phyloP scores from a whole-genome alignment of 208 protist genomes.

The Leptomonas seymouri region DNA sequence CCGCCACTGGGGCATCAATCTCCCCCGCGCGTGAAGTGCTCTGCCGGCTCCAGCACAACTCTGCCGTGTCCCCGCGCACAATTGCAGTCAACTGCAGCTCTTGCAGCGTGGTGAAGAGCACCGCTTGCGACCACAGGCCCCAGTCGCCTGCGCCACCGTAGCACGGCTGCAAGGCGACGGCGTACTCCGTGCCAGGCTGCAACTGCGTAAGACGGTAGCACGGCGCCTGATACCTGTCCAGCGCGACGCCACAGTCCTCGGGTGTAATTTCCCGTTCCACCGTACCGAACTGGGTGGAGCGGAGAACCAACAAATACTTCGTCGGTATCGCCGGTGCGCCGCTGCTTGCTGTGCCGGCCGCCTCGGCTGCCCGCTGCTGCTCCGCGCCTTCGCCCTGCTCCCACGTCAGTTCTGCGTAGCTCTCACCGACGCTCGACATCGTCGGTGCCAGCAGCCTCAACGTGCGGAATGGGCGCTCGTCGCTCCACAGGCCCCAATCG shows the following conservation, averaged over 20 bases:
- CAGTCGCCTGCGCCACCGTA: conserved; percentile 78
- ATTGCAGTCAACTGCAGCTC: conserved; percentile 49
- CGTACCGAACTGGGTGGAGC: conserved; percentile 26
- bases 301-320: conserved; percentile 37
- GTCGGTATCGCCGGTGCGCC: conserved; percentile 24
- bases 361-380: conserved; percentile 26
- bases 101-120: conserved; percentile 66
- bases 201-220: conserved; percentile 70
- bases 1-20: conserved; percentile 7
- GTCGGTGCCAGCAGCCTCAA: conserved; percentile 51
- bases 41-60: conserved; percentile 38
- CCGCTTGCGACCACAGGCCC: conserved; percentile 81
- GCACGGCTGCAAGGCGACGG: conserved; percentile 83
- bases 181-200: conserved; percentile 68
- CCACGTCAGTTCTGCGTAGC: conserved; percentile 77
- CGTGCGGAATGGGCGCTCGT: conserved; percentile 77
- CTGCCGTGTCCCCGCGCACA: conserved; percentile 38
- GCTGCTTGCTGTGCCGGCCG: neutral
- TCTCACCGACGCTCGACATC: conserved; percentile 69
- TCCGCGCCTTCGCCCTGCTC: conserved; percentile 49
- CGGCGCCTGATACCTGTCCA: conserved; percentile 1
- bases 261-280: conserved; percentile 33
- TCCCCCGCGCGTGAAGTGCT: conserved; percentile 16
- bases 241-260: conserved; percentile 21
- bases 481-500: conserved; percentile 90